phyloP scores from a whole-genome alignment of 805 yeast genomes.

The Candida stauntonica region DNA sequence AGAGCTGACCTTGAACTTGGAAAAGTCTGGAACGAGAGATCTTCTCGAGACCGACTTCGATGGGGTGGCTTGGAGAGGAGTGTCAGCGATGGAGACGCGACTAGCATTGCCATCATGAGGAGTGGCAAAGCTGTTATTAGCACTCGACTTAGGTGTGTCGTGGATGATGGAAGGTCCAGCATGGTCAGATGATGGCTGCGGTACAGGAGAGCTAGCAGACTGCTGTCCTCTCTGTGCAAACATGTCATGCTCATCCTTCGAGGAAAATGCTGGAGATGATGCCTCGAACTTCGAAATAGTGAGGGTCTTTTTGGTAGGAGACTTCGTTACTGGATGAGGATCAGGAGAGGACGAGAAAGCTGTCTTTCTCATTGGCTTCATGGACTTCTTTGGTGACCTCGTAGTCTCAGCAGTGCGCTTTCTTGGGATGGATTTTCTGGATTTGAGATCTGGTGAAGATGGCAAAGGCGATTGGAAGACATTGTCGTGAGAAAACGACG shows the following conservation, averaged over 20 bases:
- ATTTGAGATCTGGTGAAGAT: slow-evolving; percentile 18
- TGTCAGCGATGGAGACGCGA: slow-evolving; percentile 8
- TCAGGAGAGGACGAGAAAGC: slow-evolving; percentile 30
- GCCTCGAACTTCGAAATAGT: slow-evolving; percentile 25
- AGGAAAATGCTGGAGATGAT: slow-evolving; percentile 12
- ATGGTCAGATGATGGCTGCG: too few relatives aligned
- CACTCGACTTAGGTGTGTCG: not conserved
- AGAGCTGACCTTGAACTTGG: slow-evolving; percentile 29
- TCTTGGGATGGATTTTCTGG: slow-evolving; percentile 22
- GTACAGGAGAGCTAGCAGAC: not conserved
- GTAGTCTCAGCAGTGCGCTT: slow-evolving; percentile 21
- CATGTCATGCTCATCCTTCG: slow-evolving; percentile 4
- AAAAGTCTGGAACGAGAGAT: slow-evolving; percentile 30
- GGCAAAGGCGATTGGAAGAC: slow-evolving; percentile 31
- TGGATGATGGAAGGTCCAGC: not conserved
- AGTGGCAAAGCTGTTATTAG: slow-evolving; percentile 4
- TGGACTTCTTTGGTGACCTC: slow-evolving; percentile 13
- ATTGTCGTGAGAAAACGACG: slow-evolving; percentile 32
- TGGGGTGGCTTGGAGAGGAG: slow-evolving; percentile 16
- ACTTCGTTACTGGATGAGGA: slow-evolving; percentile 12
- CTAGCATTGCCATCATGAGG: slow-evolving; percentile 15
- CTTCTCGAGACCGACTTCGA: slow-evolving; percentile 19
- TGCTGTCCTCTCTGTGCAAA: too few relatives aligned
- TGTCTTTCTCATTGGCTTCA: slow-evolving; percentile 19
- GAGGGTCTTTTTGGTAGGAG: slow-evolving; percentile 23